These are phyloP conservation scores for Cyclocybe aegerita DNA, from an alignment of 768 basidiomycete genomes.

Conservation along the genomic window DNA sequence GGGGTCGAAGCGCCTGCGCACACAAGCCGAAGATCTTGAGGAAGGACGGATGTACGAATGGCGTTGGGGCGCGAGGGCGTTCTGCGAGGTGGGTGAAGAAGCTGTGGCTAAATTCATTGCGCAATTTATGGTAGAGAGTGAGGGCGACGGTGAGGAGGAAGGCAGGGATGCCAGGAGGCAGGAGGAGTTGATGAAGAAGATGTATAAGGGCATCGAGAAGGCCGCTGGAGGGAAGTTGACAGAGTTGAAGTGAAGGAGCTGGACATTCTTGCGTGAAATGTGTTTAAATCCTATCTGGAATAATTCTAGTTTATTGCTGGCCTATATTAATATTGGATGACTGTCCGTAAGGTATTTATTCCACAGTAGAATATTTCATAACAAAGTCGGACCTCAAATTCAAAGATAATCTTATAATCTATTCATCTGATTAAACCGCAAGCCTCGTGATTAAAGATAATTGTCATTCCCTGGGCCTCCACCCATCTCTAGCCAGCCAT, in stretches of 20 bases:
- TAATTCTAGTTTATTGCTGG: too few species aligned
- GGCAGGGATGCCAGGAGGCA: slow-evolving; percentile 23
- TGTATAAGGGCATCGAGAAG: slow-evolving; percentile 57
- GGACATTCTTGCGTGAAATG: neutral
- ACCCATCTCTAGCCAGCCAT: too few species aligned
- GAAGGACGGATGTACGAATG: slow-evolving; percentile 59
- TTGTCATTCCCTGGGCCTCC: too few species aligned
- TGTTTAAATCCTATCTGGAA: neutral
- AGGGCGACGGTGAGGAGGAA: slow-evolving; percentile 36
- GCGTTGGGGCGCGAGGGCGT: slow-evolving; percentile 84
- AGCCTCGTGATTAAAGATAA: too few species aligned
- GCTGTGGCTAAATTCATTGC: slow-evolving; percentile 74
- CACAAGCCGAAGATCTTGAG: slow-evolving; percentile 37
- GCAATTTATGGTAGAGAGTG: slow-evolving; percentile 66
- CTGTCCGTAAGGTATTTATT: too few species aligned
- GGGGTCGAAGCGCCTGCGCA: slow-evolving; percentile 54
- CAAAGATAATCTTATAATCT: too few species aligned
- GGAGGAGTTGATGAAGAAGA: slow-evolving; percentile 40
- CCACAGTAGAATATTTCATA: too few species aligned
- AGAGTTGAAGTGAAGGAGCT: slow-evolving; percentile 30
- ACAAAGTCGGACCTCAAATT: too few species aligned
- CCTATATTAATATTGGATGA: too few species aligned
- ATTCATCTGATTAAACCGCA: too few species aligned
- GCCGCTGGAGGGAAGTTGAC: slow-evolving; percentile 61
- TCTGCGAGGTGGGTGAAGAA: slow-evolving; percentile 81